A percentile compares a stretch with the other conserved stretches of the same genome.
Evolutionary conservation across 2,329 filamentous ascomycete species (phyloP).

Genomic region (Arthrinium phaeospermum): DNA sequence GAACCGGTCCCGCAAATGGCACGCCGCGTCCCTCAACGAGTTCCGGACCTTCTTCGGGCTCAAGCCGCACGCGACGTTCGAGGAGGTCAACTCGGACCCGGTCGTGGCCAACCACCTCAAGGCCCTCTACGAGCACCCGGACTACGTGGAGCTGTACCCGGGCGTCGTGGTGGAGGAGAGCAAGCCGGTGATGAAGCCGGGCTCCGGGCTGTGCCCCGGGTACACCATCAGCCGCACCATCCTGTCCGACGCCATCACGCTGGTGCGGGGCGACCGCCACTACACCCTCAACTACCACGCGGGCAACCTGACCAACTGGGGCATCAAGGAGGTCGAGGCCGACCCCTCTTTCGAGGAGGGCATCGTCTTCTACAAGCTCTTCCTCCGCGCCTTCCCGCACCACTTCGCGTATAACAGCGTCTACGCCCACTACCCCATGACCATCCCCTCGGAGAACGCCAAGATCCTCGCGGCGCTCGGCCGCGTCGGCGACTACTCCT

Average conservation of each 20-base stretch:
- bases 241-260: conserved; percentile 65
- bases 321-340: conserved; percentile 61
- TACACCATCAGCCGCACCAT: conserved; percentile 56
- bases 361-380: conserved; percentile 70
- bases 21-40: conserved; percentile 59
- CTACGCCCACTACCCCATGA: conserved; percentile 24
- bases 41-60: conserved; percentile 59
- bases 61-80: conserved; percentile 52
- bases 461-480: conserved; percentile 22
- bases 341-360: conserved; percentile 66
- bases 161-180: conserved; percentile 61
- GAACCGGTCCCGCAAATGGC: conserved; percentile 52
- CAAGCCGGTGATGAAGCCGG: conserved; percentile 55
- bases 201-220: conserved; percentile 56
- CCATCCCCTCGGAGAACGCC: conserved; percentile 22
- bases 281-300: conserved; percentile 67
- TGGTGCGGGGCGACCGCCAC: conserved; percentile 69
- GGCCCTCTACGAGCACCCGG: conserved; percentile 56
- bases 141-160: conserved; percentile 62
- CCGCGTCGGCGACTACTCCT: conserved; percentile 15
- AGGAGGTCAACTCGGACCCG: conserved; percentile 57
- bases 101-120: conserved; percentile 49
- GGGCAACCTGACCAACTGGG: conserved; percentile 71
- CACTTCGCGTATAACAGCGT: conserved; percentile 56
- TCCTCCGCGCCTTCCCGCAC: conserved; percentile 67